Conservation (phyloP, 768 basidiomycete species). For the Suillus ampliporus region DNA sequence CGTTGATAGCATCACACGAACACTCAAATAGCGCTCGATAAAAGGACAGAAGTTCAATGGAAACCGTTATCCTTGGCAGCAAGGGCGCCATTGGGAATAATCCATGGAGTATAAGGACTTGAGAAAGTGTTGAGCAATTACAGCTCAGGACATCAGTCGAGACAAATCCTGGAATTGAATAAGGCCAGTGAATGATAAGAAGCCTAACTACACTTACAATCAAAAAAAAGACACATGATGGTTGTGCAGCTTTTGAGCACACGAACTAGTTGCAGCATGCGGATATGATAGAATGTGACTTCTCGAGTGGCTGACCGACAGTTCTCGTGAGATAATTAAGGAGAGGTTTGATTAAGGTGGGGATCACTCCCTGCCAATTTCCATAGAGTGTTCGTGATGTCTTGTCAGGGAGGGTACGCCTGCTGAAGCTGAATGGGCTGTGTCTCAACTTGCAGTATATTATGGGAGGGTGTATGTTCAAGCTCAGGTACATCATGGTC, state of each 20-base stretch:
- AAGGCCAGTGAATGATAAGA: not conserved
- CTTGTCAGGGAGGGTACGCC: not conserved
- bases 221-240: not conserved
- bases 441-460: too few species aligned
- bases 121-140: not conserved
- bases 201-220: not conserved
- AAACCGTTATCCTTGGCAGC: conserved; percentile 23
- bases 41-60: conserved; percentile 38
- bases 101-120: conserved; percentile 25
- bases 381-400: not conserved
- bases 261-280: not conserved
- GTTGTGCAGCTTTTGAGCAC: not conserved
- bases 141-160: conserved; percentile 25
- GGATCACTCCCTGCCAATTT: not conserved
- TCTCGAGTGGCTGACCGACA: not conserved
- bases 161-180: not conserved
- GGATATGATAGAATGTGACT: not conserved
- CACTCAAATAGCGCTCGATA: conserved; percentile 41
- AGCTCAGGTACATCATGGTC: too few species aligned
- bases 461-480: too few species aligned
- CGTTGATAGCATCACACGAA: conserved; percentile 37
- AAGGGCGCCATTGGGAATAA: conserved; percentile 39
- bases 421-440: not conserved
- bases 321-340: not conserved
- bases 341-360: not conserved